phyloP scores from a whole-genome alignment of 495 filamentous ascomycete genomes.

The Thermothielavioides terrestris region DNA sequence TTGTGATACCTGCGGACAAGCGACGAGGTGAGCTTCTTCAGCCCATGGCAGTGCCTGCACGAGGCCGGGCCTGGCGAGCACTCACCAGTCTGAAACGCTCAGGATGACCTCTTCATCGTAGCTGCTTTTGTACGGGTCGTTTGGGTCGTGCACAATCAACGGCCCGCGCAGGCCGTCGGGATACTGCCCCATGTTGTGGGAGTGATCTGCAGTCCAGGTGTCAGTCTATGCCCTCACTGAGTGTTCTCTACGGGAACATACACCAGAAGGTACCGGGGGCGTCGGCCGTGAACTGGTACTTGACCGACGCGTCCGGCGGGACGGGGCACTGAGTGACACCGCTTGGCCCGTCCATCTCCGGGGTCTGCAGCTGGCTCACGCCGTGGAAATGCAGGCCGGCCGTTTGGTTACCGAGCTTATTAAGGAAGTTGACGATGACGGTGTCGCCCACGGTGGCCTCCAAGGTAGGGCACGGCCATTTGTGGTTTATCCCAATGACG shows the following conservation, averaged over 20 bases:
- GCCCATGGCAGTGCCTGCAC: too few relatives aligned
- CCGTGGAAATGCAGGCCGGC: conserved; percentile 77
- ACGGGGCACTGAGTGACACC: conserved; percentile 64
- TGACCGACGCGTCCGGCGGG: conserved; percentile 51
- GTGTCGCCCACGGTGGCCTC: conserved; percentile 63
- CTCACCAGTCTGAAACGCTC: conserved; percentile 53
- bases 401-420: conserved; percentile 64
- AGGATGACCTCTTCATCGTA: conserved; percentile 59
- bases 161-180: conserved; percentile 70
- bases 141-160: conserved; percentile 61
- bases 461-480: conserved; percentile 64
- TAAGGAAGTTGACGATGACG: conserved; percentile 60
- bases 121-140: conserved; percentile 50
- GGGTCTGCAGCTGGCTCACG: conserved; percentile 61
- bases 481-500: conserved; percentile 69
- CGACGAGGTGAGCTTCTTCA: too few relatives aligned
- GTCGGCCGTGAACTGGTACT: conserved; percentile 61
- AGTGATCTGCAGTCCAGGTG: conserved; percentile 45
- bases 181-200: conserved; percentile 63
- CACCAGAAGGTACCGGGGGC: conserved; percentile 73
- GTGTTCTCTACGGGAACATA: conserved; percentile 40
- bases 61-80: conserved; percentile 23
- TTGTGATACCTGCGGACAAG: conserved; percentile 48
- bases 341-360: conserved; percentile 65
- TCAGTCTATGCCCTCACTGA: conserved; percentile 8